Evolutionary conservation across 1,284 basidiomycete genomes (phyloP), one percentile per base, ranked within the genome.

Genomic region (Ustilago tritici): DNA sequence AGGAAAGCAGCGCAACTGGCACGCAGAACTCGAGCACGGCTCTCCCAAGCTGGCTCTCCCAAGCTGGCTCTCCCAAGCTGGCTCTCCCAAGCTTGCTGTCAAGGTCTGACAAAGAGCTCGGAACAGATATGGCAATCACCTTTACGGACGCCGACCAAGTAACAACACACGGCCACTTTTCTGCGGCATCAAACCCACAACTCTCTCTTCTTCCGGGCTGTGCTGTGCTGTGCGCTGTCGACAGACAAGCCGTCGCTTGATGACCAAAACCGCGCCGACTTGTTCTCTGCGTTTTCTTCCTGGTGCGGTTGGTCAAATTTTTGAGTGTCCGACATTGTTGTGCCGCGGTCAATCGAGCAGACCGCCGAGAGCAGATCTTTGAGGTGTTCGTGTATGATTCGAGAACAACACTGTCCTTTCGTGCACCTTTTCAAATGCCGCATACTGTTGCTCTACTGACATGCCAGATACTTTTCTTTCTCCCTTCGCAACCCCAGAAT

Each of bases 371-470:
- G 50, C 34, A 28, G 23, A 28, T 28, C 23, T 28, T 28, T 28
- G n/a, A 19, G 43, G 28, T 50, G 6, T 19, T 14, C 55, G 32
- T 60, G 53, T 43, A 49, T 68, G 49, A 62, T 67, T 52, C 46
- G 49, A 63, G 60, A 68, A 58, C 59, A 68, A 63, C 59, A 68
- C 54, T 23, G 17, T 15, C n/a, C 12, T 55, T 7, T 46, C 0
- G 43, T 67, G 70, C 70, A 72, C 61, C 56, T 38, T 53, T 28
- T 19, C 35, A 65, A 65, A 58, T 54, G 57, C 57, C 62, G 61
- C 58, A 57, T 57, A 31, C 46, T 23, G 12, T 43, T 38, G 8
- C 32, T 40, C 52, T 15, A 38, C 6, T 38, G 8, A 43, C 40
- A 43, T 43, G 53, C 53, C 17, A 31, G 19, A 55, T 35, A 19